These are phyloP conservation scores for Hyaloperonospora arabidopsidis DNA, from an alignment of 352 stramenopile species.

Conservation along the genomic window DNA sequence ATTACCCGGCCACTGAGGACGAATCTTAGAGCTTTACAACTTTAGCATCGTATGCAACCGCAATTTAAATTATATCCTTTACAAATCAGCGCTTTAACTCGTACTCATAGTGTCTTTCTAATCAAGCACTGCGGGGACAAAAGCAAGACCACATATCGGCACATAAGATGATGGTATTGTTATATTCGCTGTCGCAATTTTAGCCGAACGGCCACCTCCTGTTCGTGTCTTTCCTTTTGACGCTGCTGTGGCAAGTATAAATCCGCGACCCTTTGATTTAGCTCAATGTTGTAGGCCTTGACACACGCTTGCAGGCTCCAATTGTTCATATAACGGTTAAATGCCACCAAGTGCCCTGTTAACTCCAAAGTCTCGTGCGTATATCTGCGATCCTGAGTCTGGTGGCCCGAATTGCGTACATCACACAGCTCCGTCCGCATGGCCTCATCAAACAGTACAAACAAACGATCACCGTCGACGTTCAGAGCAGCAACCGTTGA, in stretches of 20 bases:
- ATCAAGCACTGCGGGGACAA: too few relatives aligned
- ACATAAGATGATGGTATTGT: background rate
- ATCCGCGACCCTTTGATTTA: conserved; percentile 29
- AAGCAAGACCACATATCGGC: too few relatives aligned
- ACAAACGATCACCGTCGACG: conserved; percentile 39
- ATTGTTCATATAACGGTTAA: conserved; percentile 61
- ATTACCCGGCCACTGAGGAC: too few relatives aligned
- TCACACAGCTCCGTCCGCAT: conserved; percentile 28
- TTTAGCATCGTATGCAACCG: too few relatives aligned
- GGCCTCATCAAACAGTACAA: conserved; percentile 47
- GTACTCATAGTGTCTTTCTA: too few relatives aligned
- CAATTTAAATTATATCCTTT: too few relatives aligned
- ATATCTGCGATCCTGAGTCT: conserved; percentile 17
- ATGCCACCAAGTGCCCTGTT: conserved; percentile 33
- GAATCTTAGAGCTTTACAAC: too few relatives aligned
- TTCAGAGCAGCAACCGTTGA: conserved; percentile 1
- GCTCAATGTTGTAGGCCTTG: conserved; percentile 13
- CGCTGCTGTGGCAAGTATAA: conserved; percentile 13
- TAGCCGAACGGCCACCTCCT: conserved; percentile 28
- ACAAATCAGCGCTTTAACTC: too few relatives aligned
- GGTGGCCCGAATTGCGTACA: conserved; percentile 1
- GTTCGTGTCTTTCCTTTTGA: conserved; percentile 1
- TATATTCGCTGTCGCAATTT: conserved; percentile 36
- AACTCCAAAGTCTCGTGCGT: conserved; percentile 48
- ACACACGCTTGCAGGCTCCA: conserved; percentile 46